These are phyloP conservation scores for Citrullus colocynthis DNA, from an alignment of 306 rosid species.

Conservation along the genomic window DNA sequence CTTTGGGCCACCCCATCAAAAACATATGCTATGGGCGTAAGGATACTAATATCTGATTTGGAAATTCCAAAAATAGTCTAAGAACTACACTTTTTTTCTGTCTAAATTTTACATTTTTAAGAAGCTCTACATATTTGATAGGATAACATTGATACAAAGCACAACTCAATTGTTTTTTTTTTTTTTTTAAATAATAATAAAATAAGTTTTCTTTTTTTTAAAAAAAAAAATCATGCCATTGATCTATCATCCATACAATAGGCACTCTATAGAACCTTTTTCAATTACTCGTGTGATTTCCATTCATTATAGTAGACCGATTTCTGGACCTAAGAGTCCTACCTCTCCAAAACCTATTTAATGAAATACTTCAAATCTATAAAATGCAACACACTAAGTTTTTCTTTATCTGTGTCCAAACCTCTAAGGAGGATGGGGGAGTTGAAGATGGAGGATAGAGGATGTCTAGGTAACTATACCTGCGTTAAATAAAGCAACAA, in stretches of 20 bases:
- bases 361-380: background rate
- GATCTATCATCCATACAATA: background rate
- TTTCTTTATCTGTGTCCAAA: background rate
- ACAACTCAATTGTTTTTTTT: background rate
- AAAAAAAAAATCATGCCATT: too few species aligned
- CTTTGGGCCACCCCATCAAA: background rate
- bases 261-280: background rate
- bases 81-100: background rate
- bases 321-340: background rate
- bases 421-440: background rate
- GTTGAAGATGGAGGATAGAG: background rate
- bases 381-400: background rate
- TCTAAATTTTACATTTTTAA: background rate
- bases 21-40: background rate
- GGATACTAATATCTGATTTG: background rate
- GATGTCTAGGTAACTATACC: background rate
- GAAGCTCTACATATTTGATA: too few species aligned
- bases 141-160: background rate
- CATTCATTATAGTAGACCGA: background rate
- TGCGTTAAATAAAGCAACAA: background rate
- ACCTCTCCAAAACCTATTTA: background rate
- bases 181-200: too few species aligned
- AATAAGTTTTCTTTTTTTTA: background rate
- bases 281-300: background rate
- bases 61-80: background rate